These are phyloP conservation scores for Macrolepiota albuminosa DNA, from an alignment of 768 basidiomycete genomes.

Conservation along the genomic window DNA sequence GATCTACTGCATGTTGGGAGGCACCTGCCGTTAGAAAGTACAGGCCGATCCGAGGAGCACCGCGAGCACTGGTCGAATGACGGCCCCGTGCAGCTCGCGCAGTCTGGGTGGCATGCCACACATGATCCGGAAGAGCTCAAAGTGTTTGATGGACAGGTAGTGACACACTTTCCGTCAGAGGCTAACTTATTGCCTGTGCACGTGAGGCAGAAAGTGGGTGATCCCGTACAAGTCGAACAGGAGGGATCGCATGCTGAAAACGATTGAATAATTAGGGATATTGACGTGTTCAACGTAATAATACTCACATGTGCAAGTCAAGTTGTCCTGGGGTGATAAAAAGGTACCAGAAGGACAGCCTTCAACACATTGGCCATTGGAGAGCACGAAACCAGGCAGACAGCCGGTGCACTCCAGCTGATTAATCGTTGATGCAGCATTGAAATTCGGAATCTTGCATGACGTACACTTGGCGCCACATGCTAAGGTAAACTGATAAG, in stretches of 20 bases:
- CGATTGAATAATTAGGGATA: not conserved
- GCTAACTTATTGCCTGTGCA: slow-evolving; percentile 67
- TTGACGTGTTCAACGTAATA: not conserved
- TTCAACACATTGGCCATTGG: slow-evolving; percentile 61
- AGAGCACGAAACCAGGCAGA: slow-evolving; percentile 72
- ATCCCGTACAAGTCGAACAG: slow-evolving; percentile 68
- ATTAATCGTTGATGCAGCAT: slow-evolving; percentile 52
- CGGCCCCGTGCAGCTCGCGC: slow-evolving; percentile 74
- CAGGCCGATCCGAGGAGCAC: slow-evolving; percentile 64
- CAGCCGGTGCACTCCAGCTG: slow-evolving; percentile 75
- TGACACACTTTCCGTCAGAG: slow-evolving; percentile 67
- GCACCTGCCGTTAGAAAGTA: slow-evolving; percentile 72
- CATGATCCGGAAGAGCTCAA: slow-evolving; percentile 66
- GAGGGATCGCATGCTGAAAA: slow-evolving; percentile 58
- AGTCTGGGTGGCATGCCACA: slow-evolving; percentile 80
- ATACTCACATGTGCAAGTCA: slow-evolving; percentile 58
- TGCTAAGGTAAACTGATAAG: slow-evolving; percentile 34
- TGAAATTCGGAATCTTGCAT: slow-evolving; percentile 72
- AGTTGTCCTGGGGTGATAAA: slow-evolving; percentile 63
- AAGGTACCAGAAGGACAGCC: slow-evolving; percentile 74
- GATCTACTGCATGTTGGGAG: slow-evolving; percentile 69
- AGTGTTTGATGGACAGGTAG: slow-evolving; percentile 68
- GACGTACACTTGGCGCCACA: slow-evolving; percentile 80
- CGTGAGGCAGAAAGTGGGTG: slow-evolving; percentile 66
- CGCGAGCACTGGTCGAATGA: slow-evolving; percentile 76